Base-by-base conservation (phyloP, 139 green algal species). In the Gonium pectorale region DNA sequence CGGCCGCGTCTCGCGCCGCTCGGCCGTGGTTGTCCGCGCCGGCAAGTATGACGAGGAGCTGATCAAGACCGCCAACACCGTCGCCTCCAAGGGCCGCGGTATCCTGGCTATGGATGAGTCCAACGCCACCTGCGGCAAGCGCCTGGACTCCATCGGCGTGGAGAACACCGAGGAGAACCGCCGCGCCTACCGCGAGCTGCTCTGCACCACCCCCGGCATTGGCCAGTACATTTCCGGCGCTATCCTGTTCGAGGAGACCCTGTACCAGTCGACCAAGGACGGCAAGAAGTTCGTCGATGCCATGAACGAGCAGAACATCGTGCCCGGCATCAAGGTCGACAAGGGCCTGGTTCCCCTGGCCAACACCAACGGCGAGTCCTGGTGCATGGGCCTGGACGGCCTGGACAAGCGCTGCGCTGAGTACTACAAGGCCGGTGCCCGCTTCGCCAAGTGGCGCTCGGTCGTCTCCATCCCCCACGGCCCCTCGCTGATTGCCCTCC, bases 131-230 rank as follows among this genome's bases (percentile, higher is more conserved):
- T 97, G 94, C 90, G 96, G 96, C 82, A 96, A 96, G 95, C 94
- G 97, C 78, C 94, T 99, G 82, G 96, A 98, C 80, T 97, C 93
- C 85, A 98, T 99, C 72, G 97, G 95, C 85, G 91, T 99, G 59
- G 96, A 99, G 90, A 99, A 99, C 96, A 99, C 97, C 69, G 97
- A 98, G 95, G 94, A 96, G 79, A 99, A 99, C 96, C 94, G 98
- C 70, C 96, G 95, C 79, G 90, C 92, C 15, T 99, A 99, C 96
- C 96, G 97, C 78, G 95, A 99, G 92, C 93, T 99, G 77, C 95
- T 99, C 79, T 81, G 98, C 54, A 93, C 93, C 88, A 96, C 97
- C 79, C 96, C 96, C 83, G 95, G 96, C 83, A 92, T 98, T 66
- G 94, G 94, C 86, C 44, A 98, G 92, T 98, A 97, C 92, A 97